Base-by-base conservation (phyloP, 2,329 filamentous ascomycete genomes). In the Xylariaceae sp. region DNA sequence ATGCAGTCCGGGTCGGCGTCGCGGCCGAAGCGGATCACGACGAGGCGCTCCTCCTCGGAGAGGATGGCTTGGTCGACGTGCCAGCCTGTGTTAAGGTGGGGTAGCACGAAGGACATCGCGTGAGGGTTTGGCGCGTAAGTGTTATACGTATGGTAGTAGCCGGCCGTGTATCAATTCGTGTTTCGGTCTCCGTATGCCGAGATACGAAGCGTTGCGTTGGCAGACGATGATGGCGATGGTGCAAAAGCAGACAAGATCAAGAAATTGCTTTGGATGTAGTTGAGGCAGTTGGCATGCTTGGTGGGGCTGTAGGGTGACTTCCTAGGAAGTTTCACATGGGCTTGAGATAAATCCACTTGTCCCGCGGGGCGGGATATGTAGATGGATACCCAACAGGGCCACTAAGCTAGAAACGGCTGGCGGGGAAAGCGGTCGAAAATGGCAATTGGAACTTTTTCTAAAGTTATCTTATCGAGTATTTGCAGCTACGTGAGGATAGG, bases 41-140 rank as follows among this genome's bases (percentile, higher is more conserved):
- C 89, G 2, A 96, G 81, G 37, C 91, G 85, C 61, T 97, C 91
- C 62, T 95, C 89, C 69, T 97, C 90, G 31, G 60, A 65, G 60
- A 88, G 82, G 61, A 96, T 96, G 50, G 90, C 89, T 69, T 97
- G 90, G 73, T 97, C 93, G 60, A 98, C 93, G 66, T 98, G 93
- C 93, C 91, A 98, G 65, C 88, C 93, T 32, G 87, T 90, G 55
- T 80, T 79, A 35, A 98, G 78, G 66, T 97, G 91, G 34, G 91
- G 91, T 39, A 98, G 81, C 37, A 95, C 87, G 49, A 96, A 87
- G 57, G 89, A 95, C 56, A 89, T 89, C 75, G 79, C 79, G n/a
- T 33, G 24, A 2, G 17, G 36, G 19, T 38, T 18, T 15, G 24
- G 18, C 36, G n/a, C 11, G 22, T 26, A 11, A 11, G 36, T 29